These are phyloP conservation scores for Jamesozyma piceae DNA, from an alignment of 805 yeast genomes.

Conservation along the genomic window DNA sequence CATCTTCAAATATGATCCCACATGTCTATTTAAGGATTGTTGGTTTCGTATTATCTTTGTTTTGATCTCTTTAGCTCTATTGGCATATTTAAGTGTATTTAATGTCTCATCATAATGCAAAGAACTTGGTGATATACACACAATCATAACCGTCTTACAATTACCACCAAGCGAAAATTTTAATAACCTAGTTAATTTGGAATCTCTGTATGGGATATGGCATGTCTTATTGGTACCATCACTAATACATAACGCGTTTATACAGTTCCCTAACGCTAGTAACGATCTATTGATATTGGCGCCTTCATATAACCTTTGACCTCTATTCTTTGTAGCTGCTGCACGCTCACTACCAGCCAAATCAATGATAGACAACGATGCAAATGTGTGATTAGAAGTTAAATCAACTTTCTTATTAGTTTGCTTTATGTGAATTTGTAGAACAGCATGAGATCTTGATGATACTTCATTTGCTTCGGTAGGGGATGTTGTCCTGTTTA, in stretches of 20 bases:
- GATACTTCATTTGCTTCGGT: slow-evolving; percentile 88
- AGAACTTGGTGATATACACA: slow-evolving; percentile 81
- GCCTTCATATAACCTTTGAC: slow-evolving; percentile 76
- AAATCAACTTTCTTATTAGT: slow-evolving; percentile 47
- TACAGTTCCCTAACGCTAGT: slow-evolving; percentile 86
- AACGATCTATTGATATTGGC: slow-evolving; percentile 87
- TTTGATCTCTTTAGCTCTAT: slow-evolving; percentile 83
- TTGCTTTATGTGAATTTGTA: slow-evolving; percentile 67
- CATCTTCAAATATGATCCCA: slow-evolving; percentile 75
- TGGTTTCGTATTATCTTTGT: slow-evolving; percentile 69
- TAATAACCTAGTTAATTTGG: slow-evolving; percentile 76
- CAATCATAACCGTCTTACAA: slow-evolving; percentile 93
- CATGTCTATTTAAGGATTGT: slow-evolving; percentile 70
- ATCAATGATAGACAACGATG: slow-evolving; percentile 81
- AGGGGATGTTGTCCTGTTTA: slow-evolving; percentile 71
- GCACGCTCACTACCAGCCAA: slow-evolving; percentile 95
- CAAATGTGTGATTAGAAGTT: slow-evolving; percentile 58
- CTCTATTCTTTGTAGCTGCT: slow-evolving; percentile 76
- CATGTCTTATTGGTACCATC: slow-evolving; percentile 42
- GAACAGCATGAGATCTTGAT: slow-evolving; percentile 88
- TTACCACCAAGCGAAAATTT: slow-evolving; percentile 90
- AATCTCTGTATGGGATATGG: slow-evolving; percentile 87
- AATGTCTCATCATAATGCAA: slow-evolving; percentile 87
- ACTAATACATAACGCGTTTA: slow-evolving; percentile 78
- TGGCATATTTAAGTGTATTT: slow-evolving; percentile 84